Percentiles rank a stretch among this genome's conserved stretches.
phyloP scores from a whole-genome alignment of 164 flowering plant species.

The Liquidambar formosana region DNA sequence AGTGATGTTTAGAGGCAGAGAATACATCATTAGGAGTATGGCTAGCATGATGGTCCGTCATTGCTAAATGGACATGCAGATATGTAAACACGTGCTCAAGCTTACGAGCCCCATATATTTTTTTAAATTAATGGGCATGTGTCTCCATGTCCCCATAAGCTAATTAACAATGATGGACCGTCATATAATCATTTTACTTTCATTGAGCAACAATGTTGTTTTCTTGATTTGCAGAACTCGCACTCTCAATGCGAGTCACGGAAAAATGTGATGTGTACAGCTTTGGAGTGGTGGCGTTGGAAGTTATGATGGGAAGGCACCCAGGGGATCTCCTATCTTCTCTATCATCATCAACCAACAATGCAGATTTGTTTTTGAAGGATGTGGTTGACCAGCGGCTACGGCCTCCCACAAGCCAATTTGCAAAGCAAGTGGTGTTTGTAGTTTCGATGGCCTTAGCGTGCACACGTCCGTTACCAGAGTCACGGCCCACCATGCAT shows the following conservation, averaged over 20 bases:
- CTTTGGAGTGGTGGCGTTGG: slow-evolving; percentile 67
- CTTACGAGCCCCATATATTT: too few relatives aligned
- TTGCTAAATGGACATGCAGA: too few relatives aligned
- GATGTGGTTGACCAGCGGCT: slow-evolving; percentile 61
- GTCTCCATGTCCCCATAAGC: too few relatives aligned
- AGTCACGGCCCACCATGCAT: slow-evolving; percentile 63
- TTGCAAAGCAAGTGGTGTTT: slow-evolving; percentile 51
- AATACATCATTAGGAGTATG: too few relatives aligned
- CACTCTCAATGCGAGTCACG: slow-evolving; percentile 49
- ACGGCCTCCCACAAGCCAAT: slow-evolving; percentile 40
- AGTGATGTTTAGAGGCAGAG: too few relatives aligned
- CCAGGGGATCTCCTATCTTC: slow-evolving; percentile 64
- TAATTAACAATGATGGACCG: too few relatives aligned
- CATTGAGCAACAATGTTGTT: neutral
- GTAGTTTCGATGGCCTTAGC: slow-evolving; percentile 44
- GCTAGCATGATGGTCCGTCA: too few relatives aligned
- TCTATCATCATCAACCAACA: slow-evolving; percentile 20
- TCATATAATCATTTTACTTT: too few relatives aligned
- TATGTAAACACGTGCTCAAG: too few relatives aligned
- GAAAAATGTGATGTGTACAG: slow-evolving; percentile 74
- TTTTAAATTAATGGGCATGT: too few relatives aligned
- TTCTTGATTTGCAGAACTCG: slow-evolving; percentile 48
- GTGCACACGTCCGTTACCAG: slow-evolving; percentile 47
- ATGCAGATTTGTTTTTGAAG: slow-evolving; percentile 29
- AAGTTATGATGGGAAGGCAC: slow-evolving; percentile 67